Conservation (phyloP, 805 yeast species). For the Candida manassasensis region DNA sequence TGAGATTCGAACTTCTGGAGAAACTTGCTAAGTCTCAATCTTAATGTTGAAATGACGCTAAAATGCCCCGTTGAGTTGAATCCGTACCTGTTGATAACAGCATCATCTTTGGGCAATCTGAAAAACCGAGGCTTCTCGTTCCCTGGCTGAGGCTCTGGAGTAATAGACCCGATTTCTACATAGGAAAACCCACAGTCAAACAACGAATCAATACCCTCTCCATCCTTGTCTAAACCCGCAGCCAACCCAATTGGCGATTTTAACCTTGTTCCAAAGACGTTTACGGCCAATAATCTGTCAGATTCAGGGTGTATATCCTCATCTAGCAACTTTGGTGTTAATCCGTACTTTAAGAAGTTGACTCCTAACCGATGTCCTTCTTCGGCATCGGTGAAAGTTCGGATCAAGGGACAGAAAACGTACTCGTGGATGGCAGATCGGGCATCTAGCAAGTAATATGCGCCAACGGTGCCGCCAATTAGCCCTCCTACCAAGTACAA, state of each 20-base stretch:
- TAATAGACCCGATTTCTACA: constrained; percentile 89
- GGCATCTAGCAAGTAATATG: constrained; percentile 65
- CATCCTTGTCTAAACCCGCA: constrained; percentile 94
- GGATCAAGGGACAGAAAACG: constrained; percentile 69
- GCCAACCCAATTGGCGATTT: constrained; percentile 86
- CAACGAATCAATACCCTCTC: constrained; percentile 81
- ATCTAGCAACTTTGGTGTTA: constrained; percentile 56
- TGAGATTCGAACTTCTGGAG: constrained; percentile 15
- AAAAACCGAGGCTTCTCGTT: constrained; percentile 92
- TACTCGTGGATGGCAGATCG: constrained; percentile 81
- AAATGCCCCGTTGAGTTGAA: constrained; percentile 90
- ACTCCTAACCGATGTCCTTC: constrained; percentile 78
- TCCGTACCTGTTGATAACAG: constrained; percentile 92
- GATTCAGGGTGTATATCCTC: constrained; percentile 43
- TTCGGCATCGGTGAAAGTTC: constrained; percentile 76
- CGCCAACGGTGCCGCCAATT: constrained; percentile 31
- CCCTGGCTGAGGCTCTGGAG: constrained; percentile 92
- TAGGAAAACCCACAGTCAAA: constrained; percentile 78
- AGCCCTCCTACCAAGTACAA: constrained; percentile 13
- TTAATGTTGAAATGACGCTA: constrained; percentile 62
- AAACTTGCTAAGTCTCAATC: constrained; percentile 52
- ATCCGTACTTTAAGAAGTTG: constrained; percentile 59
- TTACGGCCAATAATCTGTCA: constrained; percentile 44
- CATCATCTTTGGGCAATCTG: constrained; percentile 77
- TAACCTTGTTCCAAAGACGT: constrained; percentile 62